Conservation (phyloP, 208 protist genomes). For the Vickermania spadyakhi region DNA sequence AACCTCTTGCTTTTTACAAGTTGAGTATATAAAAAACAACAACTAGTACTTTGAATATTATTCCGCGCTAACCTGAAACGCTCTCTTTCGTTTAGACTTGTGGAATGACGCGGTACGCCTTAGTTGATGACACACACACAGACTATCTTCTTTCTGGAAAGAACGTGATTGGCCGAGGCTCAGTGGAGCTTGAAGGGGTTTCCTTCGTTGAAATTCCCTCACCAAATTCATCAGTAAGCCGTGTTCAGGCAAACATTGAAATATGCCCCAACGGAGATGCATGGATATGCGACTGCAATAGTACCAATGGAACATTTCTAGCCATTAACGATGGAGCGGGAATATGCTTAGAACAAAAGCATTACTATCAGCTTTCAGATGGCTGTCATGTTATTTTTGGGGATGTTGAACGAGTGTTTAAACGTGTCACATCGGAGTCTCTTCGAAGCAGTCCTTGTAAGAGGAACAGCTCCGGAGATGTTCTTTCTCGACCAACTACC, state of each 20-base stretch:
- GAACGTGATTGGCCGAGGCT: conserved; percentile 68
- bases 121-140: conserved; percentile 16
- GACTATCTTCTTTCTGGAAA: conserved; percentile 38
- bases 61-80: no score
- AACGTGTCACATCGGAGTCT: neutral
- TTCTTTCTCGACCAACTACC: neutral
- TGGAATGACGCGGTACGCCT: conserved; percentile 16
- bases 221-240: conserved; percentile 46
- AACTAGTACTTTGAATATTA: no score
- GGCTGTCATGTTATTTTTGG: conserved; percentile 68
- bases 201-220: conserved; percentile 67
- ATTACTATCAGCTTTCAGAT: conserved; percentile 67
- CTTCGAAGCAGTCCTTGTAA: neutral
- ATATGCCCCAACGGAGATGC: conserved; percentile 70
- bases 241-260: conserved; percentile 74
- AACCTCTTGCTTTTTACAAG: conserved; percentile 1
- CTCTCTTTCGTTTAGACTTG: no score
- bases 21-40: no score
- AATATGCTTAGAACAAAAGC: conserved; percentile 48
- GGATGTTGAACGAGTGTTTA: conserved; percentile 47
- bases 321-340: conserved; percentile 35
- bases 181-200: conserved; percentile 28
- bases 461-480: neutral
- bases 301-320: conserved; percentile 82
- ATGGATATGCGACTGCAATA: conserved; percentile 77